Evolutionary conservation across 2,329 filamentous ascomycete species (phyloP).

Genomic region (Aspergillus melleus): DNA sequence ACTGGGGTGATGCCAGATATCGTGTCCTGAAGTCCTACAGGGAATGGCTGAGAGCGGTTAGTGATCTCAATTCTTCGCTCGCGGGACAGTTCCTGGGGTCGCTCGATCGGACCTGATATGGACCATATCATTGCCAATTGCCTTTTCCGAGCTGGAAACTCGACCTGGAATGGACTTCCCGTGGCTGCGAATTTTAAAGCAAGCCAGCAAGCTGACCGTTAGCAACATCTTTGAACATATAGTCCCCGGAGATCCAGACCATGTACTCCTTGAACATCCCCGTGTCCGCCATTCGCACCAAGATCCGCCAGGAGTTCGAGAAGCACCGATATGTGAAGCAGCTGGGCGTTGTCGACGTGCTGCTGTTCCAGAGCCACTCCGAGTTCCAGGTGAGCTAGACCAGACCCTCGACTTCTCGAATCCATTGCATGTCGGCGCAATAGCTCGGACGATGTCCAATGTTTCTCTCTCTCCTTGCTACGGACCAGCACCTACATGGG

Average conservation of each 20-base stretch:
- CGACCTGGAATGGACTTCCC: neutral
- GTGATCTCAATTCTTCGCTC: slow-evolving; percentile 41
- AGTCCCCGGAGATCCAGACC: slow-evolving; percentile 95
- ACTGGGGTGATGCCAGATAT: slow-evolving; percentile 83
- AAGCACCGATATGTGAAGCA: slow-evolving; percentile 91
- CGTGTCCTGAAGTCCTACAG: slow-evolving; percentile 88
- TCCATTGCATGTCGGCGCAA: neutral
- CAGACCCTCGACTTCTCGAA: neutral
- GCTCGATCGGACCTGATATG: neutral
- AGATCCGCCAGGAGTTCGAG: slow-evolving; percentile 96
- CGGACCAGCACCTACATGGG: neutral
- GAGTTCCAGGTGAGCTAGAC: slow-evolving; percentile 79
- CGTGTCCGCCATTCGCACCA: slow-evolving; percentile 82
- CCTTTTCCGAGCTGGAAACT: neutral
- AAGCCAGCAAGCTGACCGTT: neutral
- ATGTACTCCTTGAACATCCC: slow-evolving; percentile 96
- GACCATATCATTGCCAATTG: neutral
- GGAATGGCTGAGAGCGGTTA: slow-evolving; percentile 93
- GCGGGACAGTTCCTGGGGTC: neutral
- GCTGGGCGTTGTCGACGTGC: slow-evolving; percentile 80
- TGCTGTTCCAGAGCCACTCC: slow-evolving; percentile 85
- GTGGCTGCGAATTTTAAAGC: neutral
- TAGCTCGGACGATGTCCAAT: neutral
- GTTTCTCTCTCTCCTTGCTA: neutral
- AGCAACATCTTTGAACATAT: slow-evolving; percentile 6